Conservation (phyloP, 257 asterid species). For the Solanum acaule region DNA sequence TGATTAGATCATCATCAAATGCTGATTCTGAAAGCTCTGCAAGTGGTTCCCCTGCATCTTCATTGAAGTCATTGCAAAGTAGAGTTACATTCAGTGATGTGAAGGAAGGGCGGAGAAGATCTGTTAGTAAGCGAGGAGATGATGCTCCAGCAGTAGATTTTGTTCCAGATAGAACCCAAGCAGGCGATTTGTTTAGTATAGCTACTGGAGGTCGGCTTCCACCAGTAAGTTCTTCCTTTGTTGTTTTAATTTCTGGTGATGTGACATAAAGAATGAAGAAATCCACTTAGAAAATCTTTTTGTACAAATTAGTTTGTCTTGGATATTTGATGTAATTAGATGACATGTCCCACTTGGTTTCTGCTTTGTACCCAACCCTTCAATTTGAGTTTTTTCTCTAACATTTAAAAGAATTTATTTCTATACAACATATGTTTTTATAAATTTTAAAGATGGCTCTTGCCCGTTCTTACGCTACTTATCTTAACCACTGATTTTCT, state of each 20-base stretch:
- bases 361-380: neutral
- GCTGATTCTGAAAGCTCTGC: conserved; percentile 56
- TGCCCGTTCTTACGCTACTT: neutral
- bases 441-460: neutral
- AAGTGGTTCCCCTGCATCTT: conserved; percentile 61
- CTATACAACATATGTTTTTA: neutral
- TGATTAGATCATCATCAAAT: conserved; percentile 23
- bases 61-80: conserved; percentile 40
- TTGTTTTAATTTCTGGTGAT: neutral
- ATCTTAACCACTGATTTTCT: neutral
- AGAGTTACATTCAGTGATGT: conserved; percentile 41
- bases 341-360: neutral
- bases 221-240: conserved; percentile 34
- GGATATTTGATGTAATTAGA: neutral
- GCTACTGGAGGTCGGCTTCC: conserved; percentile 45
- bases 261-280: neutral
- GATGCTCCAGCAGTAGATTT: conserved; percentile 8
- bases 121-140: conserved; percentile 43
- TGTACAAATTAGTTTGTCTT: neutral
- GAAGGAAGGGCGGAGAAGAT: conserved; percentile 51
- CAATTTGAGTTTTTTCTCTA: neutral
- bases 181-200: conserved; percentile 72
- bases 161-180: conserved; percentile 21
- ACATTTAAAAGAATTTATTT: neutral
- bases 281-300: neutral